Percentiles rank a stretch among this genome's conserved stretches.
Evolutionary conservation across 2,329 filamentous ascomycete genomes (phyloP).

Genomic region (Elsinoe ampelina): DNA sequence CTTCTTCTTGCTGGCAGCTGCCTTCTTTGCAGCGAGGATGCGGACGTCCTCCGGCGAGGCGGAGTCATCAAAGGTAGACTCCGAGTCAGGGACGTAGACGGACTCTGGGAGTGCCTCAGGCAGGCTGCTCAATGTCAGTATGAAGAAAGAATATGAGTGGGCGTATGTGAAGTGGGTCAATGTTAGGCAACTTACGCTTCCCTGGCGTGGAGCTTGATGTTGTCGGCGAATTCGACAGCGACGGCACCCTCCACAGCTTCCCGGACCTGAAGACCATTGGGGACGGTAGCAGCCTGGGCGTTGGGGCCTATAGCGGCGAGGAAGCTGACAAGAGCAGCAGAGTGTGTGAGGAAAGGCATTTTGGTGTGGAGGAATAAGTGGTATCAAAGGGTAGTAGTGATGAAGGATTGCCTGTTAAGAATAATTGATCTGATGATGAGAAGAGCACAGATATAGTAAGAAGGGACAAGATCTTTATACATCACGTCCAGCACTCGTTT

Average conservation of each 20-base stretch:
- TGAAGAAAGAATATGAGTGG: too few relatives aligned
- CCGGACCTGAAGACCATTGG: not conserved
- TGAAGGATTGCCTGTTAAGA: not conserved
- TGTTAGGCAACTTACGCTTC: not conserved
- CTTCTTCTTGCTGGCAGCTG: not conserved
- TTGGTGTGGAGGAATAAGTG: not conserved
- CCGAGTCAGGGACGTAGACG: not conserved
- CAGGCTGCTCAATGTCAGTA: not conserved
- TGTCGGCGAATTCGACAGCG: not conserved
- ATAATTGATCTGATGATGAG: constrained; percentile 5
- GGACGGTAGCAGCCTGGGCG: not conserved
- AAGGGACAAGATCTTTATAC: not conserved
- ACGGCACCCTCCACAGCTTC: not conserved
- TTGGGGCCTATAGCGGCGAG: not conserved
- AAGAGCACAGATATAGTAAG: not conserved
- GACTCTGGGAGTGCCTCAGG: not conserved
- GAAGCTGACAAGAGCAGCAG: constrained; percentile 3
- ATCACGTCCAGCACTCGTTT: not conserved
- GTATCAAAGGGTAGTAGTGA: not conserved
- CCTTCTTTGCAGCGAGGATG: constrained; percentile 1
- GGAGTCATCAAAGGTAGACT: not conserved
- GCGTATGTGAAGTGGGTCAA: not conserved
- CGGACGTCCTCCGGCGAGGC: not conserved
- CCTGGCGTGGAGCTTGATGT: not conserved
- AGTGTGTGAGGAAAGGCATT: not conserved